A percentile compares a stretch with the other conserved stretches of the same genome.
Conservation (phyloP, 345 rosid species). For the Murraya paniculata region DNA sequence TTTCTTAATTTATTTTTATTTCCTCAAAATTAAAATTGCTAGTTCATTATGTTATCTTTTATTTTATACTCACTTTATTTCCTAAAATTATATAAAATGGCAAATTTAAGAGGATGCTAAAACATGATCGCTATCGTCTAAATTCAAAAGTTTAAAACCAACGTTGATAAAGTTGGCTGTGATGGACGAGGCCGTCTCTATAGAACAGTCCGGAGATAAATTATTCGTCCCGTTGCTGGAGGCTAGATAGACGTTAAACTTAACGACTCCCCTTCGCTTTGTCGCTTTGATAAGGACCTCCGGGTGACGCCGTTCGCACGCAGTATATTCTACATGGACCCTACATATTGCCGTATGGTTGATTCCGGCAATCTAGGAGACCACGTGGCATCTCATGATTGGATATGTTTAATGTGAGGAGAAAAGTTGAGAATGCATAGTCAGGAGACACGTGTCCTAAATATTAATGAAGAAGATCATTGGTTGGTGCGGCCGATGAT, state of each 20-base stretch:
- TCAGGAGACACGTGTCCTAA: too few relatives aligned
- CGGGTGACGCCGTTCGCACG: neutral
- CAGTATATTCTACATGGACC: neutral
- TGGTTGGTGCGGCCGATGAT: too few relatives aligned
- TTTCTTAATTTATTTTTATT: too few relatives aligned
- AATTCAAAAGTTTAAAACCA: neutral
- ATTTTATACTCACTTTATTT: too few relatives aligned
- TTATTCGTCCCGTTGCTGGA: neutral
- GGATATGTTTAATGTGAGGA: too few relatives aligned
- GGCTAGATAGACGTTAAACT: neutral
- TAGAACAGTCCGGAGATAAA: neutral
- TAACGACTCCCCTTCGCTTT: neutral
- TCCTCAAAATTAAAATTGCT: too few relatives aligned
- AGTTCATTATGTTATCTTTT: too few relatives aligned
- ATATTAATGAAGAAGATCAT: too few relatives aligned
- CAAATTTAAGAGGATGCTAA: too few relatives aligned
- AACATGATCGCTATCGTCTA: neutral
- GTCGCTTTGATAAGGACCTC: too few relatives aligned
- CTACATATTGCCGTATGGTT: neutral
- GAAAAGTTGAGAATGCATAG: too few relatives aligned
- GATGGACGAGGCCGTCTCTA: neutral
- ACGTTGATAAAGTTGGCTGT: neutral
- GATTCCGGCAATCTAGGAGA: neutral
- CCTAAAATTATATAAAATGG: too few relatives aligned
- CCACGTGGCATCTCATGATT: neutral